phyloP scores from a whole-genome alignment of 176 grass and related monocot species.

The Elaeis guineensis region DNA sequence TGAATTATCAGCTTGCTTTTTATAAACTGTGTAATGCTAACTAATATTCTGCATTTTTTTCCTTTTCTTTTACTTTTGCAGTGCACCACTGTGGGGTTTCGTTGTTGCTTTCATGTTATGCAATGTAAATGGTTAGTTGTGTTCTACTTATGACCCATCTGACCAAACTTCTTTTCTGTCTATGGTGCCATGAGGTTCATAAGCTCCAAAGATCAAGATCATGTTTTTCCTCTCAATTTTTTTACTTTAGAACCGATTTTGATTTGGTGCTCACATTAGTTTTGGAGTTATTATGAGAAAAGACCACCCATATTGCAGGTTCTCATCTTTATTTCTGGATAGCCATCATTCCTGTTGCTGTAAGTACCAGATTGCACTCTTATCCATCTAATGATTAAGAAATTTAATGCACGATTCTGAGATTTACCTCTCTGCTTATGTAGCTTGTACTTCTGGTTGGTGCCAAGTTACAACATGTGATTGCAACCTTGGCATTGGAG shows the following conservation, averaged over 20 bases:
- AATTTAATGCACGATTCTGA: too few species aligned
- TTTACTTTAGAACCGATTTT: too few species aligned
- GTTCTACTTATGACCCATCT: background rate
- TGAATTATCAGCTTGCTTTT: too few species aligned
- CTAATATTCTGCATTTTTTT: conserved; percentile 14
- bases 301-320: conserved; percentile 48
- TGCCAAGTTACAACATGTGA: conserved; percentile 89
- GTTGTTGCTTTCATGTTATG: conserved; percentile 95
- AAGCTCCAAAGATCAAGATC: too few species aligned
- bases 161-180: background rate
- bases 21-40: background rate
- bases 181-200: too few species aligned
- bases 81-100: conserved; percentile 91
- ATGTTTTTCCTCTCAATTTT: background rate
- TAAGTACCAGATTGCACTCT: conserved; percentile 23
- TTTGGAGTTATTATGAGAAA: background rate
- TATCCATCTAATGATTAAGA: too few species aligned
- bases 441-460: conserved; percentile 96
- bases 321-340: conserved; percentile 99
- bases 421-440: background rate
- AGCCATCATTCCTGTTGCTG: conserved; percentile 79
- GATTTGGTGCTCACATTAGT: background rate
- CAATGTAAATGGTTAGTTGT: conserved; percentile 61
- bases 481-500: conserved; percentile 80
- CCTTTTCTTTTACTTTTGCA: conserved; percentile 36